These are phyloP conservation scores for Leishmania amazonensis DNA, from an alignment of 208 protist genomes.

Conservation along the genomic window DNA sequence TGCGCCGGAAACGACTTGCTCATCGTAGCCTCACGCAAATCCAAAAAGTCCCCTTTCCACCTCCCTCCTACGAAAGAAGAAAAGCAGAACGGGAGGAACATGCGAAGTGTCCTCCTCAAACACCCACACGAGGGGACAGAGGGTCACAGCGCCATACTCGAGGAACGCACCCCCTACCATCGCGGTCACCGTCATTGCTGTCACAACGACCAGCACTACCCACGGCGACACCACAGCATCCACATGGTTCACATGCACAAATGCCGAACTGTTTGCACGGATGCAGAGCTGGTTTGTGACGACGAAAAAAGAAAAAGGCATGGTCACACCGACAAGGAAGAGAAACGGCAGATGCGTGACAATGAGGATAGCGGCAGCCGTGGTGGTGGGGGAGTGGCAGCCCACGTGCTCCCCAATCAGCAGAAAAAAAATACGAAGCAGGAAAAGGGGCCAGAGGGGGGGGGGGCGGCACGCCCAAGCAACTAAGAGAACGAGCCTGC, in stretches of 20 bases:
- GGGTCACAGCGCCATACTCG: not conserved
- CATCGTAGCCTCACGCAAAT: not conserved
- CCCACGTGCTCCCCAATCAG: not conserved
- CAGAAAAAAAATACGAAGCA: not conserved
- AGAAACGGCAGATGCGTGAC: not conserved
- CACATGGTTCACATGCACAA: not conserved
- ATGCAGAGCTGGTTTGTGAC: not conserved
- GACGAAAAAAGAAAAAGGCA: slow-evolving; percentile 14
- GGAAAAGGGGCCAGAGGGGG: not conserved
- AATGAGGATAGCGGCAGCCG: not conserved
- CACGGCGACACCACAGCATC: not conserved
- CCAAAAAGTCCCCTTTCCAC: not conserved
- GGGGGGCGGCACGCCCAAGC: not conserved
- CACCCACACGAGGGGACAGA: not conserved
- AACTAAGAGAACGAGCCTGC: not conserved
- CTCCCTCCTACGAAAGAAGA: not conserved
- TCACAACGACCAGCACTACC: not conserved
- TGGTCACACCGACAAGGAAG: not conserved
- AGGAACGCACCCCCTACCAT: not conserved
- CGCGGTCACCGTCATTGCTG: not conserved
- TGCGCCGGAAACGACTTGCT: not conserved
- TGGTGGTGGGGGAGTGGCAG: not conserved
- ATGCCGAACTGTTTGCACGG: not conserved
- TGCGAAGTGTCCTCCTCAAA: not conserved
- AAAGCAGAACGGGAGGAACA: not conserved